Conservation (phyloP, 768 basidiomycete species). For the Boletus patriciae region DNA sequence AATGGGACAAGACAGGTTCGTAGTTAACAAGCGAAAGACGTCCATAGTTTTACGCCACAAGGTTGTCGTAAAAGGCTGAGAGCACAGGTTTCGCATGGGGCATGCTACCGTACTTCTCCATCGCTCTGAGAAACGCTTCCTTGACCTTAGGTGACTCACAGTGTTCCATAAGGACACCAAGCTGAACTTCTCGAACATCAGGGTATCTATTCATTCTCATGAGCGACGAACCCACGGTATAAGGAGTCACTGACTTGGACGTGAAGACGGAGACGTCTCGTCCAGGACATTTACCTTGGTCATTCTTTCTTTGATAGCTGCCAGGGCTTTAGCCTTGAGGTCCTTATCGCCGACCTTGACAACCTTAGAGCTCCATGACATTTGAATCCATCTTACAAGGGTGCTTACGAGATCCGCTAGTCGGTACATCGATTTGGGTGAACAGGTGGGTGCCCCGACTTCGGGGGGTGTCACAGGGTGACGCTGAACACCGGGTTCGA, state of each 20-base stretch:
- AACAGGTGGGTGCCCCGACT: constrained; percentile 22
- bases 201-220: constrained; percentile 14
- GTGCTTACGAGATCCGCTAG: constrained; percentile 32
- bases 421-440: constrained; percentile 41
- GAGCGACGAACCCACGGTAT: not conserved
- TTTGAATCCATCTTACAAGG: not conserved
- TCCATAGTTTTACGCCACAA: not conserved
- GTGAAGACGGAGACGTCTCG: constrained; percentile 30
- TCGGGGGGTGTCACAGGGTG: not conserved
- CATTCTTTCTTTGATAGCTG: constrained; percentile 20
- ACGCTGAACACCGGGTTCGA: not conserved
- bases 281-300: constrained; percentile 20
- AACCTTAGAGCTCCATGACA: not conserved
- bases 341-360: constrained; percentile 14
- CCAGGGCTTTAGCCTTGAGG: constrained; percentile 18
- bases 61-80: constrained; percentile 18
- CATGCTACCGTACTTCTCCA: constrained; percentile 1
- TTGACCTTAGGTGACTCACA: constrained; percentile 14
- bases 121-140: constrained; percentile 8
- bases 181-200: constrained; percentile 17
- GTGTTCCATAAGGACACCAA: constrained; percentile 13
- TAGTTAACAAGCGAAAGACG: not conserved
- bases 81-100: constrained; percentile 13
- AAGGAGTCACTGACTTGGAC: constrained; percentile 16
- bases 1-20: not conserved